A percentile compares a stretch with the other conserved stretches of the same genome.
Conservation (phyloP, 2,329 filamentous ascomycete genomes). For the Calonectria hawksworthii region DNA sequence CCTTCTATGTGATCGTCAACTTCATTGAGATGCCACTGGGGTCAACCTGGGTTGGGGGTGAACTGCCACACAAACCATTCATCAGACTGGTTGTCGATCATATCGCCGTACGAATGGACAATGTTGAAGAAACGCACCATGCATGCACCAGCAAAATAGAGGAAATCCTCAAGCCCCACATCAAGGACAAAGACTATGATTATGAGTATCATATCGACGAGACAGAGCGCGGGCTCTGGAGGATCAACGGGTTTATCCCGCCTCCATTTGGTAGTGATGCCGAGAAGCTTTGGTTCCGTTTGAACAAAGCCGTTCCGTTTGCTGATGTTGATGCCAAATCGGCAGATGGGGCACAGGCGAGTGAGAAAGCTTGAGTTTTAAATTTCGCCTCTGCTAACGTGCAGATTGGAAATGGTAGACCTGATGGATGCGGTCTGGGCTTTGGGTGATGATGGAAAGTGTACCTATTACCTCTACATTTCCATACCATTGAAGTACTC, state of each 20-base stretch:
- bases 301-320: background rate
- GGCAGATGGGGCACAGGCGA: no score
- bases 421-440: no score
- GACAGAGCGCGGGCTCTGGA: constrained; percentile 3
- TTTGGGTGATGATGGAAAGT: no score
- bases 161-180: background rate
- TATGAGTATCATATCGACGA: constrained; percentile 6
- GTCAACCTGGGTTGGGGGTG: background rate
- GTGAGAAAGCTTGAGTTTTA: background rate
- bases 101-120: background rate
- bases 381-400: background rate
- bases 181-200: background rate
- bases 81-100: background rate
- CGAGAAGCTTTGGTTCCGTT: background rate
- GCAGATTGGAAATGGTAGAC: no score
- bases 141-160: background rate
- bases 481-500: no score
- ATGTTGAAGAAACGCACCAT: background rate
- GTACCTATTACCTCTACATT: no score
- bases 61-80: background rate
- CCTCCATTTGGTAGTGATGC: background rate
- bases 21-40: background rate
- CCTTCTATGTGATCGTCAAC: background rate
- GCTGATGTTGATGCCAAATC: background rate
- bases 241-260: background rate